Percentiles rank a stretch among this genome's conserved stretches.
Evolutionary conservation across 805 yeast genomes (phyloP).

Genomic region (Kazachstania africana): DNA sequence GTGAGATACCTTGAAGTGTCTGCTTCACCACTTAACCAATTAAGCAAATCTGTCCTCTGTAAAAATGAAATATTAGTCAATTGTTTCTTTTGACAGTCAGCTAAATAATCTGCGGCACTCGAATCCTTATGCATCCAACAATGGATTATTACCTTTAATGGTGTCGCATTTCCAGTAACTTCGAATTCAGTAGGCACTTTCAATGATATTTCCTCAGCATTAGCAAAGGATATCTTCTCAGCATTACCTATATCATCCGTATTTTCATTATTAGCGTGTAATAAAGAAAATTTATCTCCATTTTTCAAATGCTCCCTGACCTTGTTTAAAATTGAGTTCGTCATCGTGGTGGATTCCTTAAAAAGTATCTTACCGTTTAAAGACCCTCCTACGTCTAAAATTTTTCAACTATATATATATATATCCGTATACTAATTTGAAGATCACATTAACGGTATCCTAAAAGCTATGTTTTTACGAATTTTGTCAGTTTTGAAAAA

Average conservation of each 20-base stretch:
- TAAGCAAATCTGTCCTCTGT: conserved; percentile 72
- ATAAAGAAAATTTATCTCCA: conserved; percentile 9
- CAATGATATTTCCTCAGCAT: conserved; percentile 19
- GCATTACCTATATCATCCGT: conserved; percentile 31
- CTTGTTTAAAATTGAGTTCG: conserved; percentile 1
- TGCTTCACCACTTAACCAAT: conserved; percentile 68
- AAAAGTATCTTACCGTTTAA: no score
- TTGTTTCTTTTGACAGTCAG: conserved; percentile 51
- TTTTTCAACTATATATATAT: no score
- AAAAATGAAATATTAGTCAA: conserved; percentile 67
- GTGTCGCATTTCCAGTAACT: conserved; percentile 37
- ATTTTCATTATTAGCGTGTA: conserved; percentile 10
- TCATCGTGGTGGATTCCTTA: no score
- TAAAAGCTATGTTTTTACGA: no score
- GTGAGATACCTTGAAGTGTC: conserved; percentile 45
- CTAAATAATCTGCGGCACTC: conserved; percentile 70
- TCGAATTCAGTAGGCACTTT: conserved; percentile 43
- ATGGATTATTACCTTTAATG: conserved; percentile 52
- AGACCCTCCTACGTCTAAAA: no score
- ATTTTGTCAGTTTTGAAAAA: no score
- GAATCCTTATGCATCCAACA: conserved; percentile 71
- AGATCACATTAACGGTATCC: no score
- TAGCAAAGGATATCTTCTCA: conserved; percentile 15
- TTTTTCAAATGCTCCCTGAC: conserved; percentile 14
- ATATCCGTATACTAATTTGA: no score